phyloP scores from a whole-genome alignment of 768 basidiomycete genomes.

The Boletellus emodensis region DNA sequence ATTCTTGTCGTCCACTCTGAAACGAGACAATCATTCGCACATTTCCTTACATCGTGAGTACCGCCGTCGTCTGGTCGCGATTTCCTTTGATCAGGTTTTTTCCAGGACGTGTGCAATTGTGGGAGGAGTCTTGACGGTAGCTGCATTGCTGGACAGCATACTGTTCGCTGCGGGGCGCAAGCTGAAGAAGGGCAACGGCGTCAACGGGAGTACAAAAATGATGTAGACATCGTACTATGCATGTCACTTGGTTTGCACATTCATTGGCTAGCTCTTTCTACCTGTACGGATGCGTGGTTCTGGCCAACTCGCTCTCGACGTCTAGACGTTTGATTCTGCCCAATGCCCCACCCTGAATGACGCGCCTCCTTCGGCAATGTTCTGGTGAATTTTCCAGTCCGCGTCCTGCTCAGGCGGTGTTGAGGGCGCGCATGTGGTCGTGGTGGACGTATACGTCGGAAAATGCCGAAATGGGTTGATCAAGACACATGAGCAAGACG shows the following conservation, averaged over 20 bases:
- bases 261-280: constrained; percentile 17
- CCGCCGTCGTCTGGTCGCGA: neutral
- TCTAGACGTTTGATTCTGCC: constrained; percentile 19
- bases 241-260: constrained; percentile 6
- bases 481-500: constrained; percentile 27
- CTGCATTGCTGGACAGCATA: constrained; percentile 80
- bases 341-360: neutral
- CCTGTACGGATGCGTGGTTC: constrained; percentile 6
- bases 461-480: constrained; percentile 21
- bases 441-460: constrained; percentile 8
- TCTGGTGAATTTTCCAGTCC: no score
- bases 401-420: no score
- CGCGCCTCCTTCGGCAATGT: no score
- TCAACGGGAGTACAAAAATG: constrained; percentile 31
- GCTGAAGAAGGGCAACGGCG: constrained; percentile 55
- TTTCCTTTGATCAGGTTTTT: neutral
- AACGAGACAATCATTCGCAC: constrained; percentile 90
- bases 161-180: constrained; percentile 78
- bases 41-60: constrained; percentile 94
- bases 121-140: constrained; percentile 94
- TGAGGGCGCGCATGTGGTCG: no score
- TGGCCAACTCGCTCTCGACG: constrained; percentile 13
- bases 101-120: constrained; percentile 93
- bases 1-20: constrained; percentile 92
- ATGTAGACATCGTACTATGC: constrained; percentile 23